These are phyloP conservation scores for Vigna nakashimae DNA, from an alignment of 306 rosid species.

Conservation along the genomic window DNA sequence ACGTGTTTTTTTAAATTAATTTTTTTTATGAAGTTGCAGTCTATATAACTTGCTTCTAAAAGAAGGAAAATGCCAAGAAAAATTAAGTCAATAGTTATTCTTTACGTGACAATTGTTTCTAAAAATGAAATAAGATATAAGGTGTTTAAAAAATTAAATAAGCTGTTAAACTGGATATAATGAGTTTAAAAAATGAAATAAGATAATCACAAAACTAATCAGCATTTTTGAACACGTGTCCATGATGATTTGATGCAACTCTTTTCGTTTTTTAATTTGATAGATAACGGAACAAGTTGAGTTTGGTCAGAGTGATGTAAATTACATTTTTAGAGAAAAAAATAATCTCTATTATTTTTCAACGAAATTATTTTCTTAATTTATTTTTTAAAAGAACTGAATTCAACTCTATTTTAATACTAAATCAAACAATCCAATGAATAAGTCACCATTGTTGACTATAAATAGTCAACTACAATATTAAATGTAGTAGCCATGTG, in stretches of 20 bases:
- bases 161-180: background rate
- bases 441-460: background rate
- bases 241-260: too few species aligned
- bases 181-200: background rate
- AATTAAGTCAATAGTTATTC: too few species aligned
- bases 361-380: background rate
- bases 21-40: too few species aligned
- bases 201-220: background rate
- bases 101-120: background rate
- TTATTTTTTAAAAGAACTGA: background rate
- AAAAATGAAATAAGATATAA: background rate
- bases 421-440: background rate
- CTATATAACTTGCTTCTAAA: too few species aligned
- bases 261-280: background rate
- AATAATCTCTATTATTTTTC: background rate
- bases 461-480: background rate
- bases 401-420: background rate
- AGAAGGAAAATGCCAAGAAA: too few species aligned
- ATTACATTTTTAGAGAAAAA: background rate
- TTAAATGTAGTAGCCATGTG: background rate
- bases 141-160: too few species aligned
- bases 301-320: background rate
- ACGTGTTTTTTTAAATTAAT: too few species aligned
- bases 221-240: background rate
- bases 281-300: background rate